These are phyloP conservation scores for Achaetomiella virescens DNA, from an alignment of 495 filamentous ascomycete genomes.

Conservation along the genomic window DNA sequence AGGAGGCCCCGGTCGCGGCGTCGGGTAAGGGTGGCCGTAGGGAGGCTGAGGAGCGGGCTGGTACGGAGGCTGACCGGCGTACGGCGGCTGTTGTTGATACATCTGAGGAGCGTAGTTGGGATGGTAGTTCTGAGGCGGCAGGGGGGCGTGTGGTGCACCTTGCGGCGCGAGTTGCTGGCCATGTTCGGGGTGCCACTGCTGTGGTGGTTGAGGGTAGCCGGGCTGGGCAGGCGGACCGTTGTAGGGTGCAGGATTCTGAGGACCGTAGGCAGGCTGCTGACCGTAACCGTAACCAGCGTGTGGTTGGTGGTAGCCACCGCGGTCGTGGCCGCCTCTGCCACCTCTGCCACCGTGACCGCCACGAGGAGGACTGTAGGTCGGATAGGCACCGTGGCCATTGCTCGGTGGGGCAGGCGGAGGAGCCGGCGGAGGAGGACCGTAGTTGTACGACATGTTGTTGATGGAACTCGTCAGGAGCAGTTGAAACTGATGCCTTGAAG, in stretches of 20 bases:
- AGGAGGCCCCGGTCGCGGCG: slow-evolving; percentile 29
- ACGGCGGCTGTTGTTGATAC: slow-evolving; percentile 29
- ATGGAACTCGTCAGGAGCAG: not conserved
- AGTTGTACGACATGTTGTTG: slow-evolving; percentile 41
- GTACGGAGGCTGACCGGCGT: slow-evolving; percentile 22
- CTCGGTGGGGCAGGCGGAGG: slow-evolving; percentile 38
- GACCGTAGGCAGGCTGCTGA: slow-evolving; percentile 23
- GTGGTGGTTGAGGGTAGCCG: slow-evolving; percentile 19
- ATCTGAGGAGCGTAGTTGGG: slow-evolving; percentile 48
- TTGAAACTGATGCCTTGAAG: not conserved
- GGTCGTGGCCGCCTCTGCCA: slow-evolving; percentile 30
- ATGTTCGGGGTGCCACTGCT: slow-evolving; percentile 28
- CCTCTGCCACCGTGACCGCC: slow-evolving; percentile 28
- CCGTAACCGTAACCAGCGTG: slow-evolving; percentile 22
- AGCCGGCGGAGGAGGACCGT: slow-evolving; percentile 50
- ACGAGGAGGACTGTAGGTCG: slow-evolving; percentile 33
- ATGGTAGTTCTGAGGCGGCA: slow-evolving; percentile 44
- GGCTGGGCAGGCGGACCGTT: slow-evolving; percentile 21
- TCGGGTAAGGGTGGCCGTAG: slow-evolving; percentile 32
- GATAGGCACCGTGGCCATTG: slow-evolving; percentile 24
- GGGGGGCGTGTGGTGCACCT: slow-evolving; percentile 25
- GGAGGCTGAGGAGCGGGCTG: slow-evolving; percentile 21
- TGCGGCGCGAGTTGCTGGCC: slow-evolving; percentile 21
- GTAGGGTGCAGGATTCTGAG: slow-evolving; percentile 19
- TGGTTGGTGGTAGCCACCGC: slow-evolving; percentile 31